Conservation (phyloP, 2,329 filamentous ascomycete species). For the Shiraia bambusicola region DNA sequence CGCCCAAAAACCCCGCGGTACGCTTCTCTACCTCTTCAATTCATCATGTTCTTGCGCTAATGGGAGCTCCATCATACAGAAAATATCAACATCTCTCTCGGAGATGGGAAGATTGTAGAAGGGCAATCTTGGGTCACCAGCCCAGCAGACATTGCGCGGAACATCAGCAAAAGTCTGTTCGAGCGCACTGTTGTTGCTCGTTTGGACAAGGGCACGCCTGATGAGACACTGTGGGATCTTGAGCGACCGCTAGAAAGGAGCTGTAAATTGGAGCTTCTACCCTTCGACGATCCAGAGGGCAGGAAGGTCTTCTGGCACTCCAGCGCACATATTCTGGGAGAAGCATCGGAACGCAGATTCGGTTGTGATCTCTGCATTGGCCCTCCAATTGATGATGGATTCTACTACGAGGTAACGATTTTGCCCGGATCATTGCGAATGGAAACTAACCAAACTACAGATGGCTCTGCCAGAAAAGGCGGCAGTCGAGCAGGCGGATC, state of each 20-base stretch:
- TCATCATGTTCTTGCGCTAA: conserved; percentile 14
- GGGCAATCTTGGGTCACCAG: conserved; percentile 92
- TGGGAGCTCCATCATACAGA: conserved; percentile 44
- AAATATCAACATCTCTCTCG: conserved; percentile 71
- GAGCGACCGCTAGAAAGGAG: conserved; percentile 85
- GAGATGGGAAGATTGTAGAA: conserved; percentile 68
- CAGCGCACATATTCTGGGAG: conserved; percentile 91
- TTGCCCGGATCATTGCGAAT: background rate
- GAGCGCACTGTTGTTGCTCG: conserved; percentile 85
- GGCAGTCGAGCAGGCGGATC: conserved; percentile 72
- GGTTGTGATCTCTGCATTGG: conserved; percentile 92
- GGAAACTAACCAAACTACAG: conserved; percentile 20
- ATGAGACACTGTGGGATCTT: conserved; percentile 82
- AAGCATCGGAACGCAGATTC: conserved; percentile 86
- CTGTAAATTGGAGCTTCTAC: conserved; percentile 80
- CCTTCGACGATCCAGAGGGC: conserved; percentile 74
- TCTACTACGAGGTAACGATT: conserved; percentile 74
- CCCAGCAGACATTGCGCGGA: conserved; percentile 73
- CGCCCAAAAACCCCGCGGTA: conserved; percentile 63
- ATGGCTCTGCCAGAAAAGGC: conserved; percentile 79
- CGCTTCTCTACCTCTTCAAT: conserved; percentile 5
- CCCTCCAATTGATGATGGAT: conserved; percentile 85
- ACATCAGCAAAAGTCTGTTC: conserved; percentile 80
- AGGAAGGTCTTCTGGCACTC: conserved; percentile 99
- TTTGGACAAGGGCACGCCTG: conserved; percentile 75